phyloP scores from a whole-genome alignment of 768 basidiomycete species.

The Kwoniella botswanensis region DNA sequence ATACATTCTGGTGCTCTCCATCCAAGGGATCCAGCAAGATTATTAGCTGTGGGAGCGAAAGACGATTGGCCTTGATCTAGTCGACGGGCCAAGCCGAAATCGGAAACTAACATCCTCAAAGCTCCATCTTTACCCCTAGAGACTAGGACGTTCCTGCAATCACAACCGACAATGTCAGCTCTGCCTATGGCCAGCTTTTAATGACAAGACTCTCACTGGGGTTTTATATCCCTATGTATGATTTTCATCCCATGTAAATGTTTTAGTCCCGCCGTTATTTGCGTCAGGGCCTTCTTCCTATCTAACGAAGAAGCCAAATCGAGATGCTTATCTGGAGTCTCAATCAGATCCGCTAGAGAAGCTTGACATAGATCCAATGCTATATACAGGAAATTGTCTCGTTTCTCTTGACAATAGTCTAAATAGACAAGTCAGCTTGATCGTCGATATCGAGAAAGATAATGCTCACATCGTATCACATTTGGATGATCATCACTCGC shows the following conservation, averaged over 20 bases:
- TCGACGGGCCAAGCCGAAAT: constrained; percentile 96
- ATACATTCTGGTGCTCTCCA: constrained; percentile 98
- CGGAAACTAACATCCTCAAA: constrained; percentile 64
- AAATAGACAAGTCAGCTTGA: constrained; percentile 8
- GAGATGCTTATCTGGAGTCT: constrained; percentile 65
- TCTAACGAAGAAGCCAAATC: constrained; percentile 74
- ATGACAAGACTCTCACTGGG: constrained; percentile 63
- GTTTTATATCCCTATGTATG: constrained; percentile 98
- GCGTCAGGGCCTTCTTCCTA: constrained; percentile 81
- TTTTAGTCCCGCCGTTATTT: constrained; percentile 83
- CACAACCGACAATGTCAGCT: background rate
- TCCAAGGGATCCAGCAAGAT: constrained; percentile 89
- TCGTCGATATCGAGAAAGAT: background rate
- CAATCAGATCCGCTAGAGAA: constrained; percentile 56
- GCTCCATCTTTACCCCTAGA: constrained; percentile 69
- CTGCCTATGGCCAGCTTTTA: background rate
- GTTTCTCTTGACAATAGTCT: constrained; percentile 93
- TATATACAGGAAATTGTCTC: constrained; percentile 93
- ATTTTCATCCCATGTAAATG: constrained; percentile 94
- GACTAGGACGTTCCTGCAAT: constrained; percentile 76
- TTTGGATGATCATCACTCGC: constrained; percentile 98
- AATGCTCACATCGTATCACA: constrained; percentile 68
- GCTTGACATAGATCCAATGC: constrained; percentile 77
- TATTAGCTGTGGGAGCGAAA: constrained; percentile 86
- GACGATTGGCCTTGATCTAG: constrained; percentile 95